Conservation (phyloP, 129 eudicot species). For the Flaveria linearis region DNA sequence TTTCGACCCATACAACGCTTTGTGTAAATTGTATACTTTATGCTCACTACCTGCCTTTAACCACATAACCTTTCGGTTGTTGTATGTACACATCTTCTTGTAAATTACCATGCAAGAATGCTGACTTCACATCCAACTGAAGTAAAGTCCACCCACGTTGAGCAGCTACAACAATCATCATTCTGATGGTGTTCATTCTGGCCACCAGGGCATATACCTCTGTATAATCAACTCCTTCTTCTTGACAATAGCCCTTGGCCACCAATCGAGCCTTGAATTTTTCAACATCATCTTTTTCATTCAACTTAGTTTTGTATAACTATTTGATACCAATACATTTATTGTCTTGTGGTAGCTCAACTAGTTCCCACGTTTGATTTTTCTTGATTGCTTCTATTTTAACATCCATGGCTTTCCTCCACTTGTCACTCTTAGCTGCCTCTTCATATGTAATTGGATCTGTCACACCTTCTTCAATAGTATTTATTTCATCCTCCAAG, state of each 20-base stretch:
- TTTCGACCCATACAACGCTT: no score
- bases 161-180: not conserved
- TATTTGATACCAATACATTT: not conserved
- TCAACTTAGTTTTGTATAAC: not conserved
- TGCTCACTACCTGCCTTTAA: not conserved
- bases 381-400: not conserved
- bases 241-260: not conserved
- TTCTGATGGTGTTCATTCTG: not conserved
- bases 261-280: conserved; percentile 7
- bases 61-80: not conserved
- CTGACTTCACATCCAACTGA: not conserved
- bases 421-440: not conserved
- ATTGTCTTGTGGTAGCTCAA: not conserved
- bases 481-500: not conserved
- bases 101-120: not conserved
- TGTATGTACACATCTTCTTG: not conserved
- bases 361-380: not conserved
- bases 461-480: not conserved
- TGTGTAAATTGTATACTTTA: not conserved
- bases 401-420: not conserved
- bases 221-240: not conserved
- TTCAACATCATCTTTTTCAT: not conserved
- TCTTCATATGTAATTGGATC: not conserved
- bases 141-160: not conserved
- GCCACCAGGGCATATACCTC: not conserved